These are phyloP conservation scores for Flaveria linearis DNA, from an alignment of 129 eudicot species.

Conservation along the genomic window DNA sequence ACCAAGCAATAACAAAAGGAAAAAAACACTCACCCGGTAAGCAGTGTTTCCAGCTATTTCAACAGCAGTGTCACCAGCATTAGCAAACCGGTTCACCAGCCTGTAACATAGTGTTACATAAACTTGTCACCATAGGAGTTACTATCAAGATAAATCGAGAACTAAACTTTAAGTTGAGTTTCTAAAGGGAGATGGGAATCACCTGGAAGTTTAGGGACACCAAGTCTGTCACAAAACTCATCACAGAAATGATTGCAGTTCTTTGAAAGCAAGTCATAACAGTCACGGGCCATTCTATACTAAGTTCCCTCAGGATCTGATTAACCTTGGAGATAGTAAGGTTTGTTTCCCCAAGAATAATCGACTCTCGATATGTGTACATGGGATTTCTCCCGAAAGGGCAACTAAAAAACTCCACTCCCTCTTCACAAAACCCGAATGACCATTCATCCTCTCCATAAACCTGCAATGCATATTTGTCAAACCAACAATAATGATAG, in stretches of 20 bases:
- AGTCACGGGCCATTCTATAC: constrained; percentile 89
- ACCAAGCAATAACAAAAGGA: background rate
- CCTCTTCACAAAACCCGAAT: constrained; percentile 88
- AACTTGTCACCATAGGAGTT: background rate
- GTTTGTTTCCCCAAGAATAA: constrained; percentile 77
- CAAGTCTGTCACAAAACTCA: constrained; percentile 86
- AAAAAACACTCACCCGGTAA: constrained; percentile 51
- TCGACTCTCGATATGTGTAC: constrained; percentile 87
- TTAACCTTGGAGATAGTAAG: constrained; percentile 53
- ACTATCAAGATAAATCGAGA: background rate
- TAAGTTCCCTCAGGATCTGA: constrained; percentile 87
- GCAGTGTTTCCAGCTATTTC: constrained; percentile 97
- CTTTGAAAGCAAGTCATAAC: constrained; percentile 80
- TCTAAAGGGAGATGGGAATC: constrained; percentile 7
- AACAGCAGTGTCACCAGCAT: constrained; percentile 94
- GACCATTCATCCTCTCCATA: constrained; percentile 96
- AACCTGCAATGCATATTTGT: constrained; percentile 46
- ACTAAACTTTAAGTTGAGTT: background rate
- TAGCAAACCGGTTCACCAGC: constrained; percentile 96
- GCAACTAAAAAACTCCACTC: constrained; percentile 92
- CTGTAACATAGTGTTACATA: constrained; percentile 36
- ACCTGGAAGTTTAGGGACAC: constrained; percentile 93
- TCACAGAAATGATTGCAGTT: constrained; percentile 98
- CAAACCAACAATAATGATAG: background rate
- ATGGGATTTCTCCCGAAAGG: constrained; percentile 85